These are phyloP conservation scores for Gossypioides kirkii DNA, from an alignment of 345 rosid species.

Conservation along the genomic window DNA sequence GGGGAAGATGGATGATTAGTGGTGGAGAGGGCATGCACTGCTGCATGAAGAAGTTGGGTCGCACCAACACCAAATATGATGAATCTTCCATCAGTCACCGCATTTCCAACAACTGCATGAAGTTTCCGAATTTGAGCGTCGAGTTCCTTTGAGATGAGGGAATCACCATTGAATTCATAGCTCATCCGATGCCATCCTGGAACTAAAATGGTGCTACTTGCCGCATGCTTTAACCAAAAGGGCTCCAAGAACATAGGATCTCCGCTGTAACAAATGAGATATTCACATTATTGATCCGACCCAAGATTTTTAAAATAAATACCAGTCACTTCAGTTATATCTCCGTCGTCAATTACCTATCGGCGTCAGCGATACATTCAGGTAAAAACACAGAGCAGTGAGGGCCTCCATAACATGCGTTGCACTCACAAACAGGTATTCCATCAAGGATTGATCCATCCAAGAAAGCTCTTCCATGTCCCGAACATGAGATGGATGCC, in stretches of 20 bases:
- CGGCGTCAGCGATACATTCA: constrained; percentile 40
- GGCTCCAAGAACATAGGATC: constrained; percentile 57
- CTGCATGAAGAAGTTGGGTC: constrained; percentile 77
- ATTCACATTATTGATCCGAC: background rate
- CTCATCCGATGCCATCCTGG: constrained; percentile 66
- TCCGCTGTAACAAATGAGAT: constrained; percentile 35
- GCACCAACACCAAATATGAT: constrained; percentile 69
- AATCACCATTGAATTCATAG: constrained; percentile 23
- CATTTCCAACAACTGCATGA: constrained; percentile 50
- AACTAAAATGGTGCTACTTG: constrained; percentile 37
- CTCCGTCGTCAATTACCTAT: constrained; percentile 28
- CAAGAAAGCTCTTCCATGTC: constrained; percentile 65
- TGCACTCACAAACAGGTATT: constrained; percentile 58
- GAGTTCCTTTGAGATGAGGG: constrained; percentile 31
- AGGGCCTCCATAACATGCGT: constrained; percentile 45
- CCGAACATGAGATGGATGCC: constrained; percentile 59
- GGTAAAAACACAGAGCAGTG: constrained; percentile 47
- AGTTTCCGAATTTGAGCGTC: constrained; percentile 38
- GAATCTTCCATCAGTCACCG: constrained; percentile 41
- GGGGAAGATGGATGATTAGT: constrained; percentile 52
- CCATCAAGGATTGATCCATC: constrained; percentile 40
- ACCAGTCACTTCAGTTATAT: too few species aligned
- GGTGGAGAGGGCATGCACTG: constrained; percentile 62
- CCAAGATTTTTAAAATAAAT: background rate
- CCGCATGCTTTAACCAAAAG: constrained; percentile 46